phyloP scores from a whole-genome alignment of 495 filamentous ascomycete genomes.

The Aspergillus carlsbadensis region DNA sequence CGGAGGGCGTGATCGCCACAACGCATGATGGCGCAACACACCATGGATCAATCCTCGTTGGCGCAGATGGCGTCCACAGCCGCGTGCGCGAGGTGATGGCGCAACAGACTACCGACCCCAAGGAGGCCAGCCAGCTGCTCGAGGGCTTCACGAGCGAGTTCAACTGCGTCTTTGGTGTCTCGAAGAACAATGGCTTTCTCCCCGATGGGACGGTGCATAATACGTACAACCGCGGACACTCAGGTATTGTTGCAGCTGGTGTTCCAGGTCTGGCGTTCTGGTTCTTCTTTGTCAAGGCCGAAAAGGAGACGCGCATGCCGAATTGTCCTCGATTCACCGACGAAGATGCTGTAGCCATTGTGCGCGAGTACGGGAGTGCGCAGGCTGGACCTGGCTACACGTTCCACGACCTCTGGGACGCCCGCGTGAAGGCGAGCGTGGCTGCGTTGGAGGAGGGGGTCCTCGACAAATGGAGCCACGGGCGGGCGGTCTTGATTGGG shows the following conservation, averaged over 20 bases:
- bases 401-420: constrained; percentile 20
- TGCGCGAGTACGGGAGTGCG: constrained; percentile 15
- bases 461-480: constrained; percentile 17
- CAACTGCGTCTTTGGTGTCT: constrained; percentile 24
- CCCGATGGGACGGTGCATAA: constrained; percentile 19
- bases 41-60: constrained; percentile 42
- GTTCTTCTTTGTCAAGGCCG: constrained; percentile 19
- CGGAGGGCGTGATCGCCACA: constrained; percentile 9
- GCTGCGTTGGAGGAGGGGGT: constrained; percentile 24
- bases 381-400: constrained; percentile 21
- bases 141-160: constrained; percentile 20
- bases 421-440: constrained; percentile 18
- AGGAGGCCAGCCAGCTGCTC: constrained; percentile 13
- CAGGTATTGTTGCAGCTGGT: constrained; percentile 14
- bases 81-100: constrained; percentile 38
- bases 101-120: constrained; percentile 27
- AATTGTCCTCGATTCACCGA: constrained; percentile 14
- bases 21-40: constrained; percentile 15
- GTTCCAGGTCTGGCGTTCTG: constrained; percentile 23
- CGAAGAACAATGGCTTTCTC: constrained; percentile 19
- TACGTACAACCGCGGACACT: constrained; percentile 15
- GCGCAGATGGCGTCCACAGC: constrained; percentile 50
- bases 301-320: constrained; percentile 13
- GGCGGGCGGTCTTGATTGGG: constrained; percentile 21
- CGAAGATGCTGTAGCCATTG: constrained; percentile 11